A percentile compares a stretch with the other conserved stretches of the same genome.
Evolutionary conservation across 2,329 filamentous ascomycete genomes (phyloP).

Genomic region (Aspergillus flavus): DNA sequence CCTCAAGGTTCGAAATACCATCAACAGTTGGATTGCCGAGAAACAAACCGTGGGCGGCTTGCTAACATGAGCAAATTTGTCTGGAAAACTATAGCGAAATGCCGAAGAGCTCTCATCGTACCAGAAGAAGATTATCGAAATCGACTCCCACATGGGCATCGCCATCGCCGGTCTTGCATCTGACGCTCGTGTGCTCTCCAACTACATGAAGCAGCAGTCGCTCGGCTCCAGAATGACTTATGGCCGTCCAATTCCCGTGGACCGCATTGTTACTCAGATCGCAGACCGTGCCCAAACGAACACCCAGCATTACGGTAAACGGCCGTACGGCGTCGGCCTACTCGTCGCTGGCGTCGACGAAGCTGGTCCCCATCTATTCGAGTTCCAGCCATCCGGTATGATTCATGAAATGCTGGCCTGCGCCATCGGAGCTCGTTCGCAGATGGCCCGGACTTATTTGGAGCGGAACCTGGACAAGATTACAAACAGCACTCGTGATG

Average conservation of each 20-base stretch:
- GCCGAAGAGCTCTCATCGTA: constrained; percentile 99
- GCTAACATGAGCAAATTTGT: not conserved
- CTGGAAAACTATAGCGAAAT: constrained; percentile 68
- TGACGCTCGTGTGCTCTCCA: constrained; percentile 97
- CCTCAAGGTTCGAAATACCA: constrained; percentile 71
- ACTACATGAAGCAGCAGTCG: constrained; percentile 99
- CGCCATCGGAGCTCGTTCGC: constrained; percentile 91
- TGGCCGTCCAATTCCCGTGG: constrained; percentile 87
- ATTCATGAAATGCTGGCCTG: constrained; percentile 97
- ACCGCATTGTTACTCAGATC: constrained; percentile 87
- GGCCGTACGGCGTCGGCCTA: constrained; percentile 92
- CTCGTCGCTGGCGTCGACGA: constrained; percentile 93
- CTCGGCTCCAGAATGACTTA: constrained; percentile 95
- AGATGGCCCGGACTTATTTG: constrained; percentile 97
- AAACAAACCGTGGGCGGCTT: not conserved
- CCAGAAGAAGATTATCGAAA: constrained; percentile 97
- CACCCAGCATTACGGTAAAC: constrained; percentile 95
- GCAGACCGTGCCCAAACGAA: constrained; percentile 96
- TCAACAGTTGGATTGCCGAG: not conserved
- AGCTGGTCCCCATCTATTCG: constrained; percentile 91
- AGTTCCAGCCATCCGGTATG: constrained; percentile 95
- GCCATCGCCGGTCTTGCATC: constrained; percentile 96
- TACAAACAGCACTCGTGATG: constrained; percentile 72
- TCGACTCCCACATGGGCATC: constrained; percentile 94
- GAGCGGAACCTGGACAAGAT: constrained; percentile 90